Conservation (phyloP, 129 eudicot species). For the Dittrichia graveolens region DNA sequence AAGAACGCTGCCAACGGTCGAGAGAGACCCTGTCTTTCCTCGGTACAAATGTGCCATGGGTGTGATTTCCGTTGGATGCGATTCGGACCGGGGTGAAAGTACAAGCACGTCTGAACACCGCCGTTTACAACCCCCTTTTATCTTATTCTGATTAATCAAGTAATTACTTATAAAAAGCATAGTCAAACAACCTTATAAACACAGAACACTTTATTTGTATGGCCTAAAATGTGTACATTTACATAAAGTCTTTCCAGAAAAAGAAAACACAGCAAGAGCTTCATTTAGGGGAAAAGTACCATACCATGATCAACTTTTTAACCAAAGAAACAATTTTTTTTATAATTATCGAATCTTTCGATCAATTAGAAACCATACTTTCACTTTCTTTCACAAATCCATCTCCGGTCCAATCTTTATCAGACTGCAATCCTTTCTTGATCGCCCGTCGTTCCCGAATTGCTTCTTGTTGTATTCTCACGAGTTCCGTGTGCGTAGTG, state of each 20-base stretch:
- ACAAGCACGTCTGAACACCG: too few species aligned
- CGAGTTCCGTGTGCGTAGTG: conserved; percentile 90
- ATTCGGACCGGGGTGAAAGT: too few species aligned
- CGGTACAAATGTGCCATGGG: too few species aligned
- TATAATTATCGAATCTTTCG: not conserved
- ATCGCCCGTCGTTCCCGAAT: conserved; percentile 63
- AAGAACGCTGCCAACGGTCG: too few species aligned
- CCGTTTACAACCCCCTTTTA: too few species aligned
- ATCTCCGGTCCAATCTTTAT: conserved; percentile 98
- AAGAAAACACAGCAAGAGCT: conserved; percentile 3
- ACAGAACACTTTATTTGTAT: conserved; percentile 29
- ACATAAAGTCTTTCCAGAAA: conserved; percentile 23
- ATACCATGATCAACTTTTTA: not conserved
- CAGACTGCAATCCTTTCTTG: conserved; percentile 80
- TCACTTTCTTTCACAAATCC: conserved; percentile 94
- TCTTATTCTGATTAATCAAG: too few species aligned
- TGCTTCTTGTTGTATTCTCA: conserved; percentile 87
- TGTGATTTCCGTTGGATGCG: too few species aligned
- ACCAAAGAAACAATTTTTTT: not conserved
- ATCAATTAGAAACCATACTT: conserved; percentile 93
- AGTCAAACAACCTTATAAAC: conserved; percentile 17
- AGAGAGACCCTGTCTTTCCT: too few species aligned
- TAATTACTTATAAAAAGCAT: too few species aligned
- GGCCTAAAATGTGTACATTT: not conserved
- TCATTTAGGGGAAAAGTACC: conserved; percentile 3